Evolutionary conservation across 345 rosid species (phyloP).

Genomic region (Brassica nigra): DNA sequence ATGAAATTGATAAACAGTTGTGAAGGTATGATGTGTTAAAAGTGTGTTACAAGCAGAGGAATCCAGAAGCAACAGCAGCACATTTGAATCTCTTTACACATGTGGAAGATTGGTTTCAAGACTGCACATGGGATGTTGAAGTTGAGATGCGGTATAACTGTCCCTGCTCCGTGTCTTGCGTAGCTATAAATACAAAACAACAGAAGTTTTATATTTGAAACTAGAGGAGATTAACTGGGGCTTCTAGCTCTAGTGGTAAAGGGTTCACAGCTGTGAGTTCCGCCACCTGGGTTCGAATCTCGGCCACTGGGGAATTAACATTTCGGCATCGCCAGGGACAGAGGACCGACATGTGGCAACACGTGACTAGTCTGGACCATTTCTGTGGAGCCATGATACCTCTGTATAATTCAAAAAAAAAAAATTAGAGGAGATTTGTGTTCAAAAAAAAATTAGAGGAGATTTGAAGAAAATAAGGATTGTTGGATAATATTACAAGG

Average conservation of each 20-base stretch:
- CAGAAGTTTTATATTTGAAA: not conserved
- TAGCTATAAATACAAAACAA: conserved; percentile 54
- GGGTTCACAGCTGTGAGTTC: too few species aligned
- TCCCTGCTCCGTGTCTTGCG: conserved; percentile 89
- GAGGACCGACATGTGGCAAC: too few species aligned
- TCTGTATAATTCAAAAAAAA: too few species aligned
- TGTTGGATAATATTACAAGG: conserved; percentile 71
- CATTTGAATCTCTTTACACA: not conserved
- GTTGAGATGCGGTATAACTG: conserved; percentile 84
- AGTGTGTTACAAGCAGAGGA: conserved; percentile 2
- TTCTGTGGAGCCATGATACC: too few species aligned
- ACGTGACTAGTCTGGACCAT: too few species aligned
- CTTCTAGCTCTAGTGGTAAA: too few species aligned
- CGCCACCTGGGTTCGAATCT: too few species aligned
- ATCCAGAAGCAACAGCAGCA: not conserved
- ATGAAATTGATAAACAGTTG: not conserved
- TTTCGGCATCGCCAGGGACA: too few species aligned
- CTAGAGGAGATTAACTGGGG: conserved; percentile 8
- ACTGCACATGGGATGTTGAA: conserved; percentile 88
- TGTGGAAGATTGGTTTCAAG: conserved; percentile 62
- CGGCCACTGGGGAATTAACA: too few species aligned
- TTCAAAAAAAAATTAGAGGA: conserved; percentile 34
- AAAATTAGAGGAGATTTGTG: too few species aligned
- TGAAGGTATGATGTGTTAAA: not conserved
- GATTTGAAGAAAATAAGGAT: conserved; percentile 76